phyloP scores from a whole-genome alignment of 2,329 filamentous ascomycete genomes.

The Xylaria sp. region DNA sequence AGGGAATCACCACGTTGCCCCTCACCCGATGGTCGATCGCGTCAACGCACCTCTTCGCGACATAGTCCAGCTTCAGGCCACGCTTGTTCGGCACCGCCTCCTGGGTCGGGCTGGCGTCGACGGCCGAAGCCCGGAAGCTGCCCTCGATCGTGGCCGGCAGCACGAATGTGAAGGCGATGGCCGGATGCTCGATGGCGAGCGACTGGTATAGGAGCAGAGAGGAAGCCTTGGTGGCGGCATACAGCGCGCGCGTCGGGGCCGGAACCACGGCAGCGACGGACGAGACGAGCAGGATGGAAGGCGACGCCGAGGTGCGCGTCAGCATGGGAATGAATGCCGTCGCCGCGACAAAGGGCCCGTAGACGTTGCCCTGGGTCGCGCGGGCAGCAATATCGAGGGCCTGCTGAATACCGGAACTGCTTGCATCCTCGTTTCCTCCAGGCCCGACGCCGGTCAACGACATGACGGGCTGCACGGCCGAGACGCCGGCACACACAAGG shows the following conservation, averaged over 20 bases:
- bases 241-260: slow-evolving; percentile 39
- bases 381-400: slow-evolving; percentile 30
- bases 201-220: slow-evolving; percentile 39
- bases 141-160: slow-evolving; percentile 40
- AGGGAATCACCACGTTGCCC: slow-evolving; percentile 37
- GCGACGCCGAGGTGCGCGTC: slow-evolving; percentile 34
- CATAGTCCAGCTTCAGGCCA: slow-evolving; percentile 37
- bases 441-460: slow-evolving; percentile 27
- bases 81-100: slow-evolving; percentile 33
- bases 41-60: slow-evolving; percentile 34
- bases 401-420: slow-evolving; percentile 23
- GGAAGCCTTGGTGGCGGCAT: slow-evolving; percentile 39
- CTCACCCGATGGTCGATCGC: slow-evolving; percentile 31
- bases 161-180: slow-evolving; percentile 36
- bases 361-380: slow-evolving; percentile 36
- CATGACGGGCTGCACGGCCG: slow-evolving; percentile 40
- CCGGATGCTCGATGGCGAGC: slow-evolving; percentile 39
- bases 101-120: slow-evolving; percentile 32
- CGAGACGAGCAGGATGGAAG: slow-evolving; percentile 34
- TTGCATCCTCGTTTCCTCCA: slow-evolving; percentile 25
- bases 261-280: slow-evolving; percentile 37
- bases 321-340: slow-evolving; percentile 38
- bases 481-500: slow-evolving; percentile 38
- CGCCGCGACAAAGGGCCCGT: slow-evolving; percentile 36
- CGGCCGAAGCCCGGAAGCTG: slow-evolving; percentile 39